Evolutionary conservation across 495 filamentous ascomycete species (phyloP).

Genomic region (Clavariopsis aquatica): DNA sequence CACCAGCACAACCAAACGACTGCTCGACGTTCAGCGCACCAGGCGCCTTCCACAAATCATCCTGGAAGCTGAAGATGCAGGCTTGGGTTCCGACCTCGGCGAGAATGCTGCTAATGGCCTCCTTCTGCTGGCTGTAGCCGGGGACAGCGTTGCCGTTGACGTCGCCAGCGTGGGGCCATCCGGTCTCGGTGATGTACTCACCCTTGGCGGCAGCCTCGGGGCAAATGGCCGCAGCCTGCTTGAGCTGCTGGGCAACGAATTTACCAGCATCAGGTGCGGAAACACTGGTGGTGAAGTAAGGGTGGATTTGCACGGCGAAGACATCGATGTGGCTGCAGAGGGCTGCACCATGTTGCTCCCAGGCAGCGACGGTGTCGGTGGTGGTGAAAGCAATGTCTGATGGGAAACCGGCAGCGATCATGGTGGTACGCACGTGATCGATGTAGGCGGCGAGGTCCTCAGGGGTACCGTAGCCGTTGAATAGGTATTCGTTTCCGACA

Average conservation of each 20-base stretch:
- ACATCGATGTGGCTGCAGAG: constrained; percentile 78
- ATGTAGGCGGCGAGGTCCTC: constrained; percentile 69
- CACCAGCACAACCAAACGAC: constrained; percentile 57
- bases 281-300: constrained; percentile 82
- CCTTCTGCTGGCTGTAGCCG: constrained; percentile 63
- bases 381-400: constrained; percentile 76
- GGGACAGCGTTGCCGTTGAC: constrained; percentile 72
- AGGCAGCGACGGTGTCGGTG: constrained; percentile 77
- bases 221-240: constrained; percentile 66
- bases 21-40: constrained; percentile 75
- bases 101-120: constrained; percentile 68
- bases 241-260: constrained; percentile 69
- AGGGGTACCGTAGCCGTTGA: constrained; percentile 64
- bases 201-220: constrained; percentile 50
- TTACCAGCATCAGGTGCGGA: constrained; percentile 64
- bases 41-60: constrained; percentile 80
- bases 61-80: constrained; percentile 76
- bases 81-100: constrained; percentile 57
- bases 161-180: constrained; percentile 76
- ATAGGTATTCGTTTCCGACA: constrained; percentile 87
- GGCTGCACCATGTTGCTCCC: constrained; percentile 55
- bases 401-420: constrained; percentile 64
- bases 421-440: constrained; percentile 44
- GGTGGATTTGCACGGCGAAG: constrained; percentile 81
- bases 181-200: constrained; percentile 81